Evolutionary conservation across 179 eudicot species (phyloP).

Genomic region (Vitellaria paradoxa): DNA sequence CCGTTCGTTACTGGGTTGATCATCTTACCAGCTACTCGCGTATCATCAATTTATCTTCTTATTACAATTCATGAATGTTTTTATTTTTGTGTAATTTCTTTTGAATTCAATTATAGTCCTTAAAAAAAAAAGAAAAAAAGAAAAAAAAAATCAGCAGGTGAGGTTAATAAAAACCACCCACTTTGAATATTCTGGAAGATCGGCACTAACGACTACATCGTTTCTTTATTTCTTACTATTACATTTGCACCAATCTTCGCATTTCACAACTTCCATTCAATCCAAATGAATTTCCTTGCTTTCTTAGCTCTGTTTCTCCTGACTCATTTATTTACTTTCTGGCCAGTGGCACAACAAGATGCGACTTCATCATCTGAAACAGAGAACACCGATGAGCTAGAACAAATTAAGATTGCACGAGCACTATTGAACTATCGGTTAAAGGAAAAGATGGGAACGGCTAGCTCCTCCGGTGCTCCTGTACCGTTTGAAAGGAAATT

Average conservation of each 20-base stretch:
- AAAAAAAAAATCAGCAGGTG: neutral
- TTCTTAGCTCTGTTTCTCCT: neutral
- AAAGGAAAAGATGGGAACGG: conserved; percentile 40
- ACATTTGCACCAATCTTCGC: neutral
- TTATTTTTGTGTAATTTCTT: neutral
- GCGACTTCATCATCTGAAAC: conserved; percentile 49
- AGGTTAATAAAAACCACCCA: neutral
- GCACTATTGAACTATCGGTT: conserved; percentile 51
- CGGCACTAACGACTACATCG: neutral
- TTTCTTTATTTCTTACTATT: neutral
- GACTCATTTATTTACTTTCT: neutral
- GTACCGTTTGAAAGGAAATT: conserved; percentile 45
- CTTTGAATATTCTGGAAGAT: neutral
- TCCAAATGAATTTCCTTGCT: neutral
- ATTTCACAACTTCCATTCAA: neutral
- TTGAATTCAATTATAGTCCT: neutral
- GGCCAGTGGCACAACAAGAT: conserved; percentile 61
- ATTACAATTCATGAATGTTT: neutral
- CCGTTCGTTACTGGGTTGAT: neutral
- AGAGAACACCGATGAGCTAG: conserved; percentile 67
- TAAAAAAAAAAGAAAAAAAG: no score
- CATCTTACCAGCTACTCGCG: neutral
- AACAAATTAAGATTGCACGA: conserved; percentile 65
- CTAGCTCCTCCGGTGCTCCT: conserved; percentile 22
- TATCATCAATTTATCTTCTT: neutral